Evolutionary conservation across 306 rosid genomes (phyloP).

Genomic region (Datisca glomerata): DNA sequence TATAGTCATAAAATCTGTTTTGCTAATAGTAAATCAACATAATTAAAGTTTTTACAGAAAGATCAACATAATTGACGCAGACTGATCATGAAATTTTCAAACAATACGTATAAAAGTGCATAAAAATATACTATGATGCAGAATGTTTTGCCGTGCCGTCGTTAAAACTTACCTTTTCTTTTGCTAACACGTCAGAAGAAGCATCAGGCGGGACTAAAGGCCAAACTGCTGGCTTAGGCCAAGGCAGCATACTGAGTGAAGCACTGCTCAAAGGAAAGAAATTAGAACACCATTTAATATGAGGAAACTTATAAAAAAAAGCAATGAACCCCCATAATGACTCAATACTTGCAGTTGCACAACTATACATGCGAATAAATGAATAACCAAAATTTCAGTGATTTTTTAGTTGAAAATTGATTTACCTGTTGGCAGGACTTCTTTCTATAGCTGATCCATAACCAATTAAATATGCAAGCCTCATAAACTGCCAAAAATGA

Average conservation of each 20-base stretch:
- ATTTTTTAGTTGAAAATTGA: neutral
- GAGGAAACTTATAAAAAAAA: neutral
- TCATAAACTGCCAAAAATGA: slow-evolving; percentile 91
- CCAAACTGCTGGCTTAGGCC: slow-evolving; percentile 98
- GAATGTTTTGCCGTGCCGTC: slow-evolving; percentile 1
- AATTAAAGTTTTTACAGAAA: no score
- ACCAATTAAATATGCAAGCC: slow-evolving; percentile 94
- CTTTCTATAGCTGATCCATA: slow-evolving; percentile 79
- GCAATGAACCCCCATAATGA: neutral
- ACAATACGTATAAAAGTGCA: no score
- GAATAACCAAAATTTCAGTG: no score
- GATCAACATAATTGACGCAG: no score
- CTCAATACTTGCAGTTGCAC: no score
- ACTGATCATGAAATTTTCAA: no score
- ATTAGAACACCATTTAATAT: no score
- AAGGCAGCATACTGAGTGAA: slow-evolving; percentile 90
- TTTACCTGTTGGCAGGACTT: slow-evolving; percentile 95
- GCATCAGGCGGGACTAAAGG: slow-evolving; percentile 80
- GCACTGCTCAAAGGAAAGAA: slow-evolving; percentile 46
- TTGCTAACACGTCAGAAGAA: slow-evolving; percentile 74
- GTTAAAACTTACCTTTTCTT: slow-evolving; percentile 66
- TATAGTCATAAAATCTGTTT: no score
- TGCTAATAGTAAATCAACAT: no score
- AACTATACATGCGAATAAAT: no score
- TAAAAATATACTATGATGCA: no score